Evolutionary conservation across 371 early-diverging fungal genomes (phyloP).

Genomic region (Blakeslea trispora): DNA sequence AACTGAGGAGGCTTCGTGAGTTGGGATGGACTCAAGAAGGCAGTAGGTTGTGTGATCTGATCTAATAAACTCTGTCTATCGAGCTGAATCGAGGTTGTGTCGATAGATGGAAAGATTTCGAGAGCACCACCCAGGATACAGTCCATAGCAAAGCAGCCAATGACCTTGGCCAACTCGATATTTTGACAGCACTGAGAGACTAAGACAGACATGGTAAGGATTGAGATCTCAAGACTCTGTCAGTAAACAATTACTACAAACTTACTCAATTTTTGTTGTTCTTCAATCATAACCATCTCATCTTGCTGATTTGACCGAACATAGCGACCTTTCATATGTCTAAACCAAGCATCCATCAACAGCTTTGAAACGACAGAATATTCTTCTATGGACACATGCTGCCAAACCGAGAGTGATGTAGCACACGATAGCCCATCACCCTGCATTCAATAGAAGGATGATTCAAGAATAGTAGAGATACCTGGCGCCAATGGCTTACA

Average conservation of each 20-base stretch:
- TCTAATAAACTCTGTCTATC: conserved; percentile 30
- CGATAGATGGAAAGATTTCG: conserved; percentile 40
- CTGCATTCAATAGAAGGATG: conserved; percentile 49
- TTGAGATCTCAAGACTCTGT: too few species aligned
- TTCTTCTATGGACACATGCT: conserved; percentile 9
- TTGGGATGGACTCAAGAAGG: not conserved
- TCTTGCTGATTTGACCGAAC: conserved; percentile 19
- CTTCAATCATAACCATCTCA: conserved; percentile 22
- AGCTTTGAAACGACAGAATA: conserved; percentile 21
- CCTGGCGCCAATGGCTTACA: conserved; percentile 40
- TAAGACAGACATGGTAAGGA: conserved; percentile 1
- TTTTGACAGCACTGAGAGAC: conserved; percentile 33
- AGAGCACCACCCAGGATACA: conserved; percentile 39
- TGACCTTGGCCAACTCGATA: conserved; percentile 26
- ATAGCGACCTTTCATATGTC: conserved; percentile 41
- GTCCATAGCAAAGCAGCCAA: conserved; percentile 32
- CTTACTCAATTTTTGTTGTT: conserved; percentile 31
- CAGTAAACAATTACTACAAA: too few species aligned
- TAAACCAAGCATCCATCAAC: conserved; percentile 47
- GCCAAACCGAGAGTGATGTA: conserved; percentile 38
- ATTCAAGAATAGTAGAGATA: conserved; percentile 42
- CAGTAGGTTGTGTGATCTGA: conserved; percentile 16
- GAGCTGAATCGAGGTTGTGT: conserved; percentile 27
- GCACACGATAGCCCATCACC: conserved; percentile 39
- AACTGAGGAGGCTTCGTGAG: conserved; percentile 37